Conservation (phyloP, 768 basidiomycete species). For the Lactarius vividus region DNA sequence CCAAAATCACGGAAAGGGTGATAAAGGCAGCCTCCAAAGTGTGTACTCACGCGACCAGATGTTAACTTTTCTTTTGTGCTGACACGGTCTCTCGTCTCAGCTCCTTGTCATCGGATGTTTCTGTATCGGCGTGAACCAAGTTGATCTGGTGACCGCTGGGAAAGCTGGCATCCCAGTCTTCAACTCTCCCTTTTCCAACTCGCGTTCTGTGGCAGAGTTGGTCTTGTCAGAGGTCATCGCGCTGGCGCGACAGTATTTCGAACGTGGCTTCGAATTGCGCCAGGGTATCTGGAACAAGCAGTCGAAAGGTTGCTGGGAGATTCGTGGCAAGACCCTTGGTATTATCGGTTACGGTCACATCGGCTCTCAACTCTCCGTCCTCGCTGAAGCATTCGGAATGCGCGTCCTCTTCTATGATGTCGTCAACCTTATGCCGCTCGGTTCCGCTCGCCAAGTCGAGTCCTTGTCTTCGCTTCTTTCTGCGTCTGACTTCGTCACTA, state of each 20-base stretch:
- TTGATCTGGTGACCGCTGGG: constrained; percentile 81
- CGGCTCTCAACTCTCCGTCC: constrained; percentile 93
- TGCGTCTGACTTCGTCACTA: constrained; percentile 88
- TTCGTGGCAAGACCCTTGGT: constrained; percentile 96
- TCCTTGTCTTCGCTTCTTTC: constrained; percentile 68
- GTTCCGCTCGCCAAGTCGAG: constrained; percentile 88
- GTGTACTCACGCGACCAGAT: constrained; percentile 13
- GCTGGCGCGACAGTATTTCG: constrained; percentile 89
- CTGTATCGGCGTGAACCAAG: constrained; percentile 99
- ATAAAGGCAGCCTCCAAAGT: constrained; percentile 87
- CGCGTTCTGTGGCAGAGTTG: constrained; percentile 97
- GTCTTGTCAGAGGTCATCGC: constrained; percentile 93
- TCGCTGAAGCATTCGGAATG: constrained; percentile 95
- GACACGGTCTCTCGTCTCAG: constrained; percentile 39
- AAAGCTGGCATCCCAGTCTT: constrained; percentile 94
- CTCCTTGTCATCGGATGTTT: constrained; percentile 97
- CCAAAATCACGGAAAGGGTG: constrained; percentile 89
- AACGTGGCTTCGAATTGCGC: constrained; percentile 84
- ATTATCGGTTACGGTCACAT: constrained; percentile 99
- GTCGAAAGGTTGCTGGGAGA: constrained; percentile 96
- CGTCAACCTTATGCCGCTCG: constrained; percentile 95
- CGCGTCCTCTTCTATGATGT: constrained; percentile 95
- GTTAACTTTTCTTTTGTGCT: not conserved
- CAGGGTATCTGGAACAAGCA: constrained; percentile 98
- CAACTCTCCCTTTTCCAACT: constrained; percentile 99